phyloP scores from a whole-genome alignment of 345 rosid species.

The Pelargonium nanum region DNA sequence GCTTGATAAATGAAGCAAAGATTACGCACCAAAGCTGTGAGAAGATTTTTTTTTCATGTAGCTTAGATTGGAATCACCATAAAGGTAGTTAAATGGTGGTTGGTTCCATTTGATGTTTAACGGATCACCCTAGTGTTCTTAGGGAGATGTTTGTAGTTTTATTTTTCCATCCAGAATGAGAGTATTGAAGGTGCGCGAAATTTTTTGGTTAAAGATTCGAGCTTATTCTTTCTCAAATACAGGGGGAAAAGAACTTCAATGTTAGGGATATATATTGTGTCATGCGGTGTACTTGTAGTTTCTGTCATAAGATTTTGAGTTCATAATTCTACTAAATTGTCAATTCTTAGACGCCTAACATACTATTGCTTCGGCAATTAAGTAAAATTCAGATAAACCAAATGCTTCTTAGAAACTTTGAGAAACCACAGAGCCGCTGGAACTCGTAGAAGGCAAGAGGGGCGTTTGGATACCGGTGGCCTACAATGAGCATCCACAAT shows the following conservation, averaged over 20 bases:
- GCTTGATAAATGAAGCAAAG: slow-evolving; percentile 23
- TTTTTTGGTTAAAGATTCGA: background rate
- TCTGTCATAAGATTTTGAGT: too few species aligned
- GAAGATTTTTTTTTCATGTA: slow-evolving; percentile 5
- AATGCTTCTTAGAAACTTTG: too few species aligned
- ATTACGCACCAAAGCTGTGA: background rate
- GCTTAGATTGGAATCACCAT: slow-evolving; percentile 10
- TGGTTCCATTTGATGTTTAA: slow-evolving; percentile 8
- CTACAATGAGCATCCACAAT: too few species aligned
- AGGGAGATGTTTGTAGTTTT: slow-evolving; percentile 9
- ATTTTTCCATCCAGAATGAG: too few species aligned
- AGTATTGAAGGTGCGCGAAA: slow-evolving; percentile 11
- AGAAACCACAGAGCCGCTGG: too few species aligned
- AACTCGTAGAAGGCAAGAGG: too few species aligned
- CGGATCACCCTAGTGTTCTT: slow-evolving; percentile 10
- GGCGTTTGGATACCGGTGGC: too few species aligned
- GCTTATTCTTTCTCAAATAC: background rate
- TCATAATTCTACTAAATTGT: too few species aligned
- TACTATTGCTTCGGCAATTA: too few species aligned
- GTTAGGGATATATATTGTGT: background rate
- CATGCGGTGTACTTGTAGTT: background rate
- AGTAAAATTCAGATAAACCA: too few species aligned
- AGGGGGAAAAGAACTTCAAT: background rate
- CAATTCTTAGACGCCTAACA: too few species aligned
- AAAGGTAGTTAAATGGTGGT: slow-evolving; percentile 1